These are phyloP conservation scores for Leccinum subtestaceum DNA, from an alignment of 768 basidiomycete species.

Conservation along the genomic window DNA sequence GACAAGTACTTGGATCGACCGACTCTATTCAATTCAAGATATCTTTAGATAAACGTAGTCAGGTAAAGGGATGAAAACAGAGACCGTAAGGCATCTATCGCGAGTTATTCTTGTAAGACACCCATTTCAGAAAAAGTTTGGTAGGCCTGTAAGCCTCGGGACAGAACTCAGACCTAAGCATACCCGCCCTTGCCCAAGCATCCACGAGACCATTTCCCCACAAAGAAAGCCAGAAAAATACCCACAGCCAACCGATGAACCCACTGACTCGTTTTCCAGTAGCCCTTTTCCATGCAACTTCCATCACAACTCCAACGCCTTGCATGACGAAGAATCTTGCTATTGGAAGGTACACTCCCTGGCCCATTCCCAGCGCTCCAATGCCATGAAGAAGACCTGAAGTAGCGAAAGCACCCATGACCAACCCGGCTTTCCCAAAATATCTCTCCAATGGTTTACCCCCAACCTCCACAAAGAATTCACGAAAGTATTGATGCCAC, in stretches of 20 bases:
- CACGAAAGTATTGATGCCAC: slow-evolving; percentile 70
- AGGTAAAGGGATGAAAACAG: no score
- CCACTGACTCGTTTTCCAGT: slow-evolving; percentile 51
- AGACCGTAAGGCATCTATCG: background rate
- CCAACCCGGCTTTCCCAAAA: slow-evolving; percentile 47
- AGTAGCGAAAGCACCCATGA: slow-evolving; percentile 57
- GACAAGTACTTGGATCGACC: background rate
- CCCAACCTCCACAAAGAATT: slow-evolving; percentile 53
- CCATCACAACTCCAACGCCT: slow-evolving; percentile 50
- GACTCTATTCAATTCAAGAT: background rate
- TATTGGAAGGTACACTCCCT: slow-evolving; percentile 44
- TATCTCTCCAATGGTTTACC: slow-evolving; percentile 40
- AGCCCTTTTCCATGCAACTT: slow-evolving; percentile 42
- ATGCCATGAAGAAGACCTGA: slow-evolving; percentile 62
- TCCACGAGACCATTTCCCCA: slow-evolving; percentile 52
- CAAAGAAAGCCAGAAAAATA: slow-evolving; percentile 41
- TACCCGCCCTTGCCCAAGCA: slow-evolving; percentile 29
- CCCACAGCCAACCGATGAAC: slow-evolving; percentile 51
- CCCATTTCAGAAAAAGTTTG: slow-evolving; percentile 13
- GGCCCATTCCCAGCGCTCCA: slow-evolving; percentile 57
- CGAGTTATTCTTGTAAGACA: background rate
- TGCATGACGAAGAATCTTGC: slow-evolving; percentile 57
- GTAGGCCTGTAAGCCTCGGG: slow-evolving; percentile 20
- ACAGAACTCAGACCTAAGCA: slow-evolving; percentile 15
- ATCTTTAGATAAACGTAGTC: no score